Evolutionary conservation across 2,329 filamentous ascomycete species (phyloP).

Genomic region (Cercospora canescens): DNA sequence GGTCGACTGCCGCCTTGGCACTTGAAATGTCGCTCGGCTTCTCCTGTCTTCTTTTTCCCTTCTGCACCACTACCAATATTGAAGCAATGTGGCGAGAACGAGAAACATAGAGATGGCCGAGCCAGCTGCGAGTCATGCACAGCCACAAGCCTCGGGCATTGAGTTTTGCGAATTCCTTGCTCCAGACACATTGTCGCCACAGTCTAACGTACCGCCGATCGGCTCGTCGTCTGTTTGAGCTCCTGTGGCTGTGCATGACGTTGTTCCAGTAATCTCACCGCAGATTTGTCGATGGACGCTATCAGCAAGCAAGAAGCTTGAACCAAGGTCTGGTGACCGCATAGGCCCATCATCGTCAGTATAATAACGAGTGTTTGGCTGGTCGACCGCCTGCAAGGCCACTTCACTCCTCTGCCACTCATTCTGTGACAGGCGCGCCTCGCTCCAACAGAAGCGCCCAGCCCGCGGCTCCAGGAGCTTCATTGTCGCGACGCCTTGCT

Average conservation of each 20-base stretch:
- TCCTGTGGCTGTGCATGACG: conserved; percentile 1
- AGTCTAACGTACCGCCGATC: neutral
- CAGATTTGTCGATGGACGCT: neutral
- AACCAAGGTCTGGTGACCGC: conserved; percentile 8
- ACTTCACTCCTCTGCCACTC: neutral
- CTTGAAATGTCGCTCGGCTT: neutral
- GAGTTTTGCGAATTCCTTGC: neutral
- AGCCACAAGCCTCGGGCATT: neutral
- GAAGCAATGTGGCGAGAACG: neutral
- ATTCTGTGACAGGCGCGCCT: conserved; percentile 1
- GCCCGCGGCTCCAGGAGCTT: conserved; percentile 3
- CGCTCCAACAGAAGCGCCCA: conserved; percentile 13
- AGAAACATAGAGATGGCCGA: neutral
- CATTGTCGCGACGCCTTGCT: conserved; percentile 8
- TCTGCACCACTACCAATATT: neutral
- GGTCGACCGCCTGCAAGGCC: neutral
- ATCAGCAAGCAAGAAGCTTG: conserved; percentile 9
- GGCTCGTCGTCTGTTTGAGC: neutral
- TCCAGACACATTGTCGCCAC: neutral
- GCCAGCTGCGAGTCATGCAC: neutral
- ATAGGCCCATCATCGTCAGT: neutral
- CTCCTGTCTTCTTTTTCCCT: neutral
- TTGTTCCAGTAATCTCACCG: neutral
- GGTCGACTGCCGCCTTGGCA: neutral
- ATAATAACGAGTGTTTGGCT: neutral